Conservation (phyloP, 1,284 basidiomycete genomes). For the Ustilago vetiveriae region DNA sequence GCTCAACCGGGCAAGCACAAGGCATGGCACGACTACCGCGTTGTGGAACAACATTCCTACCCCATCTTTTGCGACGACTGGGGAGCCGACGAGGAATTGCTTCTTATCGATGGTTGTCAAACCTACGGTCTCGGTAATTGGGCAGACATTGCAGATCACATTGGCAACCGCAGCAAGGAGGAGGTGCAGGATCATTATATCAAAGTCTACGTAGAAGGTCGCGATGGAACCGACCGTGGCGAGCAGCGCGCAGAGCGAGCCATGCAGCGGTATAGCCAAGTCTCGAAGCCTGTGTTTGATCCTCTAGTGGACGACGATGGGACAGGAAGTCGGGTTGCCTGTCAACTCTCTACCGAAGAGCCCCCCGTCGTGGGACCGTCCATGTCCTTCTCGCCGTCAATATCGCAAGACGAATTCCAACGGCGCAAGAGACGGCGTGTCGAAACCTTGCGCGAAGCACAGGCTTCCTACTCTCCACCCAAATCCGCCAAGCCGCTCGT, state of each 20-base stretch:
- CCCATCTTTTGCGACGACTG: conserved; percentile 95
- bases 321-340: conserved; percentile 42
- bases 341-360: conserved; percentile 35
- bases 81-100: conserved; percentile 97
- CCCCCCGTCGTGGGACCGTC: conserved; percentile 62
- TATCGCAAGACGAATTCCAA: conserved; percentile 62
- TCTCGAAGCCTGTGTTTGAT: conserved; percentile 20
- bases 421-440: conserved; percentile 61
- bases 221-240: conserved; percentile 55
- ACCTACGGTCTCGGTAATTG: conserved; percentile 94
- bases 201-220: conserved; percentile 76
- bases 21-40: conserved; percentile 87
- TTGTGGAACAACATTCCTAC: conserved; percentile 94
- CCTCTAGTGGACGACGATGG: conserved; percentile 41
- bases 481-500: conserved; percentile 76
- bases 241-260: conserved; percentile 51
- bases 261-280: conserved; percentile 19
- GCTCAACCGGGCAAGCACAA: conserved; percentile 88
- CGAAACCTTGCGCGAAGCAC: conserved; percentile 55
- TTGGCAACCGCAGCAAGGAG: conserved; percentile 92
- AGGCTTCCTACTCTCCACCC: conserved; percentile 57
- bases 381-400: conserved; percentile 46
- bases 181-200: conserved; percentile 93
- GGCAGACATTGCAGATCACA: conserved; percentile 94
- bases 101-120: conserved; percentile 88